Evolutionary conservation across 441 rosid genomes (phyloP), one percentile per base, ranked within the genome.

Genomic region (Manihot esculenta): DNA sequence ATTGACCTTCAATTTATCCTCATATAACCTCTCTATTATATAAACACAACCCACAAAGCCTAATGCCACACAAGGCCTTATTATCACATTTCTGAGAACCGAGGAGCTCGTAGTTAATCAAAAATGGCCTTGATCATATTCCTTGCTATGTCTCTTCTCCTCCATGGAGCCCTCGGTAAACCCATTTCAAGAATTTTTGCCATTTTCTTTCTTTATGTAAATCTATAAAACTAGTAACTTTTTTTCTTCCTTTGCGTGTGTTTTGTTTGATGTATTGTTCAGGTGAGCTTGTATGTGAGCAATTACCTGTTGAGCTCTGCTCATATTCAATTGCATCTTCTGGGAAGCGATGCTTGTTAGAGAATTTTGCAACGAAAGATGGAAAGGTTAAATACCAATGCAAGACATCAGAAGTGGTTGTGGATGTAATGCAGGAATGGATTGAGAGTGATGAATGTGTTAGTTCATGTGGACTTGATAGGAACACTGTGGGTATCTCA

Each of bases 281-380:
- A 72, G 86, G 82, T 42, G 78, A 80, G 54, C 70, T 83, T 27
- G 53, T 66, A n/a, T 85, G 89, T 42, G 86, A 83, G 77, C 63
- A 81, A 23, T 27, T 83, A 67, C 83, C 85, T 0, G 23, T 47
- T 4, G 80, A 78, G 9, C 42, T 75, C 0, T 81, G 87, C 67
- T 61, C 83, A 17, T 83, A 75, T 53, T 77, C 86, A 0, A 72
- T 85, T 17, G 73, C 85, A 6, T 59, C 71, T 18, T 58, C 81
- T 3, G 86, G 84, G 42, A 75, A 79, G 74, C 45, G 87, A 44
- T 85, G 89, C 62, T 61, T 80, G 48, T 33, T 85, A 38, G 89
- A 82, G 80, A 78, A 71, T 48, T 64, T 15, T 17, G 6, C 48
- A 5, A 7, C 71, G 0, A 23, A 50, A 24, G 74, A 80, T 27